phyloP scores from a whole-genome alignment of 345 rosid genomes.

The Theobroma cacao region DNA sequence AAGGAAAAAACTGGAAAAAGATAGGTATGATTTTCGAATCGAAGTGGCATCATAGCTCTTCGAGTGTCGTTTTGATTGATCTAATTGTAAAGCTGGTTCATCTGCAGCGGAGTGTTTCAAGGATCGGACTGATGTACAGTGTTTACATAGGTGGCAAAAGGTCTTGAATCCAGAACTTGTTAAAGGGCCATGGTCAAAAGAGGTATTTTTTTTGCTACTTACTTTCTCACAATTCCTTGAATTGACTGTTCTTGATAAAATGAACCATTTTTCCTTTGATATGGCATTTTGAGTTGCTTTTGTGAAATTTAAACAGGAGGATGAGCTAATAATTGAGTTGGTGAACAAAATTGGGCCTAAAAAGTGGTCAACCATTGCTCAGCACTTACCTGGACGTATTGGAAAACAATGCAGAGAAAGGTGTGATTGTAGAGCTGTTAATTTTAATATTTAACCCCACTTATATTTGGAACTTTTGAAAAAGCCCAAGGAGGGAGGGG shows the following conservation, averaged over 20 bases:
- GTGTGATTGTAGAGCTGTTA: conserved; percentile 33
- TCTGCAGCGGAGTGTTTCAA: conserved; percentile 96
- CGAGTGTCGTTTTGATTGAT: conserved; percentile 7
- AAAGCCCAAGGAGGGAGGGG: neutral
- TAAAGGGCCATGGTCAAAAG: conserved; percentile 99
- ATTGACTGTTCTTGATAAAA: neutral
- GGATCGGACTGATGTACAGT: conserved; percentile 98
- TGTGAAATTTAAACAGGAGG: conserved; percentile 58
- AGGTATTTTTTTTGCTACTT: conserved; percentile 48
- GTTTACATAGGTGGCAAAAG: conserved; percentile 99
- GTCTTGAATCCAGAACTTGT: conserved; percentile 98
- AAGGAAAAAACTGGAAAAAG: conserved; percentile 99
- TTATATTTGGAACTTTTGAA: neutral
- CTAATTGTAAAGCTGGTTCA: conserved; percentile 30
- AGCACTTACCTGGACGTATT: conserved; percentile 93
- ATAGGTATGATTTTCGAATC: conserved; percentile 51
- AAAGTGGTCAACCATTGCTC: conserved; percentile 98
- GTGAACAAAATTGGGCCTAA: conserved; percentile 85
- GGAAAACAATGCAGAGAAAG: conserved; percentile 99
- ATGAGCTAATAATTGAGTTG: conserved; percentile 77
- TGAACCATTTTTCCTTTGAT: neutral
- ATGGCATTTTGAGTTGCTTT: conserved; percentile 5
- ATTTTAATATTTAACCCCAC: neutral
- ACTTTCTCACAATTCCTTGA: conserved; percentile 9
- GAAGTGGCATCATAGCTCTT: neutral